A percentile compares a stretch with the other conserved stretches of the same genome.
These are phyloP conservation scores for Penicillium riverlandense DNA, from an alignment of 495 filamentous ascomycete genomes.

Conservation along the genomic window DNA sequence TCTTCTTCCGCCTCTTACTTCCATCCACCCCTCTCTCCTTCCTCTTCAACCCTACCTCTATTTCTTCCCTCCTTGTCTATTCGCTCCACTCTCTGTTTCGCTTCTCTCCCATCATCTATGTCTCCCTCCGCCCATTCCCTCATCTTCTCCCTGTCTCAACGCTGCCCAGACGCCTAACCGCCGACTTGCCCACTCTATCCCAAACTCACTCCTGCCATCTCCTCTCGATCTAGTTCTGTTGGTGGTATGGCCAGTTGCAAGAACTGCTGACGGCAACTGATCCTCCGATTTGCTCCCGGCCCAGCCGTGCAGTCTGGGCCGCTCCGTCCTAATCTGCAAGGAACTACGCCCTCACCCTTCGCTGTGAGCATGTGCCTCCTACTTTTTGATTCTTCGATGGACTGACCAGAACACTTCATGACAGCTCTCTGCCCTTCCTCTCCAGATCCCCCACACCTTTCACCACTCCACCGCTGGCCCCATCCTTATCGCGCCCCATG, in stretches of 20 bases:
- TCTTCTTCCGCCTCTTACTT: conserved; percentile 1
- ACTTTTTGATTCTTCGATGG: too few species aligned
- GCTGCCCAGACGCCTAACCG: conserved; percentile 2
- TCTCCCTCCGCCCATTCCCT: conserved; percentile 1
- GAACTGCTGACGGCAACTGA: too few species aligned
- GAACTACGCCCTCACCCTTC: too few species aligned
- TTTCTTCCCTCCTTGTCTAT: not conserved
- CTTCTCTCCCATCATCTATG: not conserved
- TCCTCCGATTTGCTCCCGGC: too few species aligned
- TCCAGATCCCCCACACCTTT: conserved; percentile 5
- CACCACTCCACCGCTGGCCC: not conserved
- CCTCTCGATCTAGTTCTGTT: not conserved
- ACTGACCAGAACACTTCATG: not conserved
- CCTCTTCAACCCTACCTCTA: not conserved
- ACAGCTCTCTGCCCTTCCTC: not conserved
- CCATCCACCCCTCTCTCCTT: not conserved
- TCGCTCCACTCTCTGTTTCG: not conserved
- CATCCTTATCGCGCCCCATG: conserved; percentile 14
- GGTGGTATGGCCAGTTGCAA: not conserved
- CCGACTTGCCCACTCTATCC: not conserved
- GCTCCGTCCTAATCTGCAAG: too few species aligned
- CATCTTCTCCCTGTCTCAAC: not conserved
- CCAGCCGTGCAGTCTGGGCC: too few species aligned
- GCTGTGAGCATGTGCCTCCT: too few species aligned
- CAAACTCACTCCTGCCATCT: not conserved